Base-by-base conservation (phyloP, 2,329 filamentous ascomycete species). In the Sclerotinia minor region DNA sequence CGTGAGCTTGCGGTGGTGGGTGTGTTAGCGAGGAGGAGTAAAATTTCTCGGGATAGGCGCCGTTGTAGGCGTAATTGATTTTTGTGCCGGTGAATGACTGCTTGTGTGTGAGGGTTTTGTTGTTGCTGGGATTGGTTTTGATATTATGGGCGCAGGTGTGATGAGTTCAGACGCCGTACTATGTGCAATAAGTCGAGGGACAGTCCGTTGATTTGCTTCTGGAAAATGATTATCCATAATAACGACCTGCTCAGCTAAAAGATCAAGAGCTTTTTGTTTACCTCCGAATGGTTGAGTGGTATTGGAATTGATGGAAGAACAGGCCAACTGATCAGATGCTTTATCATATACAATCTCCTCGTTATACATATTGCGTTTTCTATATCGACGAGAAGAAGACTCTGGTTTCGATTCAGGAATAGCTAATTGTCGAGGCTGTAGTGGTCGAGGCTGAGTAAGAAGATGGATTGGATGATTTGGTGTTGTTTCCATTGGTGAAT, bases 251-350 rank as follows among this genome's bases (percentile, higher is more conserved):
- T 61, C 45, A 38, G 59, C 29, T 6, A 61, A 6, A 21, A 32
- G n/a, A 61, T 61, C 45, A 38, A 61, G 59, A 15, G 59, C 59
- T 50, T 61, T 15, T 38, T 6, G 13, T 17, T 21, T 49, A 24
- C 29, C 7, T 4, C 59, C 45, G 13, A 15, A 5, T 26, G 2
- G 1, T 13, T 35, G 45, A 7, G 3, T 50, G 13, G 21, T 1
- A 0, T 50, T 50, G 15, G 19, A 21, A 17, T 6, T 21, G 15
- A 15, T 26, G 8, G 59, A 50, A 49, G 15, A 19, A 49, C 2
- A 13, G 21, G 17, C 6, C 21, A 35, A 35, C 4, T 61, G 29
- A 11, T n/a, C 19, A 50, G 45, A 38, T 26, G 21, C 29, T 4
- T 26, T 38, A 21, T 61, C 59, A 13, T 61, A 61, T 21, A 38